Conservation (phyloP, 805 yeast species). For the Ogataea dorogensis region DNA sequence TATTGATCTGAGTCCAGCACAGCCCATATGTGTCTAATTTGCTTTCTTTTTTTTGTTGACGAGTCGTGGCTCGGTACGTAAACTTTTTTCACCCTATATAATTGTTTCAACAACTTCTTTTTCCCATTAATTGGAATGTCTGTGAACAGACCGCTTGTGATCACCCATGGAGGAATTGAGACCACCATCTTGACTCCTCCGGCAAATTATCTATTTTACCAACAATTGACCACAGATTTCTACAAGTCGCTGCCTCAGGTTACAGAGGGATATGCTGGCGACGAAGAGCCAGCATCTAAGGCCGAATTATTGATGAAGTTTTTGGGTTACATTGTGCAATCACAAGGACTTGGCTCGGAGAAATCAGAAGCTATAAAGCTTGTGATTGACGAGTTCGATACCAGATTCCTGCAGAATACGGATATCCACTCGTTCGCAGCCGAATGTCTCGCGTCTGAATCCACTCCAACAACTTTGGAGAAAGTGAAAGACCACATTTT, state of each 20-base stretch:
- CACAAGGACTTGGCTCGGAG: constrained; percentile 29
- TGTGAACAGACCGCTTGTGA: constrained; percentile 69
- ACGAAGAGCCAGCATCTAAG: constrained; percentile 83
- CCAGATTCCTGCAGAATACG: constrained; percentile 65
- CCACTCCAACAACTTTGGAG: constrained; percentile 60
- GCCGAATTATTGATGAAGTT: constrained; percentile 84
- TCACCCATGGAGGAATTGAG: constrained; percentile 85
- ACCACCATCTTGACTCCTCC: constrained; percentile 87
- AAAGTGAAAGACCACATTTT: constrained; percentile 72
- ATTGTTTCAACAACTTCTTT: constrained; percentile 4
- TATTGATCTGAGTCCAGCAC: constrained; percentile 4
- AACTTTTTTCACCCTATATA: constrained; percentile 6
- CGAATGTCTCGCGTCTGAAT: constrained; percentile 54
- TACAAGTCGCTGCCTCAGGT: constrained; percentile 70
- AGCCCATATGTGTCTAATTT: constrained; percentile 6
- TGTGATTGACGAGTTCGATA: constrained; percentile 80
- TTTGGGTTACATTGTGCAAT: constrained; percentile 60
- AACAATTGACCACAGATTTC: constrained; percentile 87
- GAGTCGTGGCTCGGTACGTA: constrained; percentile 9
- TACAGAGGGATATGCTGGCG: constrained; percentile 82
- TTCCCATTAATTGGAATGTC: constrained; percentile 18
- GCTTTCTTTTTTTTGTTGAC: constrained; percentile 15
- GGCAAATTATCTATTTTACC: constrained; percentile 70
- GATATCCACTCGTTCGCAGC: constrained; percentile 93
- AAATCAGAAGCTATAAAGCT: constrained; percentile 60